phyloP scores from a whole-genome alignment of 2,329 filamentous ascomycete genomes.

The Ophiostoma quercus region DNA sequence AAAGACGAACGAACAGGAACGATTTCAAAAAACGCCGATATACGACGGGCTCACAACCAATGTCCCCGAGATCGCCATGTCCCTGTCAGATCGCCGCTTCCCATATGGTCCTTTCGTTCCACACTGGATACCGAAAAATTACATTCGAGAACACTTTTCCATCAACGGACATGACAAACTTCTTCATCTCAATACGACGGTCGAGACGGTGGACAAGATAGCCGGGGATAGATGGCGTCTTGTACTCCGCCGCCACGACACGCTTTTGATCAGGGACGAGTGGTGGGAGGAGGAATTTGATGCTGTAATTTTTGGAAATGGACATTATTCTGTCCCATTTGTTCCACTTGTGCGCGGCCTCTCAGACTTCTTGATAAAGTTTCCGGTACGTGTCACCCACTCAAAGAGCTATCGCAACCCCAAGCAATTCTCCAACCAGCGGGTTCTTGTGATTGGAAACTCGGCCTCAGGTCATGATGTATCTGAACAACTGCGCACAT shows the following conservation, averaged over 20 bases:
- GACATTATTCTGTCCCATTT: slow-evolving; percentile 57
- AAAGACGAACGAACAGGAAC: slow-evolving; percentile 20
- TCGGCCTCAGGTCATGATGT: slow-evolving; percentile 82
- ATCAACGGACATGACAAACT: slow-evolving; percentile 43
- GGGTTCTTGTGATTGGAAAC: slow-evolving; percentile 78
- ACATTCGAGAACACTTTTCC: slow-evolving; percentile 53
- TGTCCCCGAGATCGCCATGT: slow-evolving; percentile 46
- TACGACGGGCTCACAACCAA: slow-evolving; percentile 40
- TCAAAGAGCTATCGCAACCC: slow-evolving; percentile 74
- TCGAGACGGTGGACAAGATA: slow-evolving; percentile 30
- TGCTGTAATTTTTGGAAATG: slow-evolving; percentile 55
- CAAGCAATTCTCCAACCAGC: slow-evolving; percentile 58
- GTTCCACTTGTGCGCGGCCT: slow-evolving; percentile 44
- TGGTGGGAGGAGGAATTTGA: slow-evolving; percentile 61
- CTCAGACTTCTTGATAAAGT: slow-evolving; percentile 41
- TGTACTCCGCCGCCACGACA: slow-evolving; percentile 45
- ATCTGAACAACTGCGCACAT: slow-evolving; percentile 60
- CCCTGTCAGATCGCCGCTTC: slow-evolving; percentile 57
- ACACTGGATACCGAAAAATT: slow-evolving; percentile 51
- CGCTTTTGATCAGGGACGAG: slow-evolving; percentile 42
- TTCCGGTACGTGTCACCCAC: slow-evolving; percentile 54
- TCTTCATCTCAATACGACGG: slow-evolving; percentile 47
- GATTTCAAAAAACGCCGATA: slow-evolving; percentile 24
- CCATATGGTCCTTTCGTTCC: slow-evolving; percentile 55
- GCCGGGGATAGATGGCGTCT: slow-evolving; percentile 48